Conservation (phyloP, 2,329 filamentous ascomycete genomes). For the Metarhizium album region DNA sequence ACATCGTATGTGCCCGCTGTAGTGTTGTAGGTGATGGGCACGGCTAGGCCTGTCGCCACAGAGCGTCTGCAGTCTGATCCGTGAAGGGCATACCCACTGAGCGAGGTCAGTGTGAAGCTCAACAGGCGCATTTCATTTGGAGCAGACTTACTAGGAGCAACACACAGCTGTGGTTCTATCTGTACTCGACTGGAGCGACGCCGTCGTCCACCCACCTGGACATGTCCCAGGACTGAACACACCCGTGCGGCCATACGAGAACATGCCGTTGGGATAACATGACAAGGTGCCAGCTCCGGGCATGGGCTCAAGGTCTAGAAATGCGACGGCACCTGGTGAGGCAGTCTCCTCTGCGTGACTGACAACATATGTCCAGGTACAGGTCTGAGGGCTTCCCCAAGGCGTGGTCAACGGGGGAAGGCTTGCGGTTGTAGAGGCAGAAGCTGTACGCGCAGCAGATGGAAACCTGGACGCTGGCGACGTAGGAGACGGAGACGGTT, state of each 20-base stretch:
- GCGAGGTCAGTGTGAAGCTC: not conserved
- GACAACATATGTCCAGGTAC: constrained; percentile 28
- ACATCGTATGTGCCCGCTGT: constrained; percentile 25
- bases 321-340: constrained; percentile 21
- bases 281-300: constrained; percentile 26
- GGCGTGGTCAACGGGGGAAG: constrained; percentile 27
- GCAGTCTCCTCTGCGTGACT: constrained; percentile 15
- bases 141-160: constrained; percentile 28
- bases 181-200: constrained; percentile 19
- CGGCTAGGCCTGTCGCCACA: constrained; percentile 24
- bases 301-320: constrained; percentile 26
- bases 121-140: not conserved
- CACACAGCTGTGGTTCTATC: constrained; percentile 29
- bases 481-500: constrained; percentile 8
- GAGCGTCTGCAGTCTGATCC: constrained; percentile 24
- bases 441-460: not conserved
- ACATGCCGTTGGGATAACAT: constrained; percentile 31
- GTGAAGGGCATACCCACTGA: constrained; percentile 24
- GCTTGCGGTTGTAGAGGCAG: constrained; percentile 8
- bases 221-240: constrained; percentile 30
- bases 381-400: constrained; percentile 25
- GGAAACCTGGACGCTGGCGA: not conserved
- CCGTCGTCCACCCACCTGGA: constrained; percentile 30
- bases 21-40: constrained; percentile 25
- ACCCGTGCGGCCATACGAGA: constrained; percentile 23